These are phyloP conservation scores for Haberlea rhodopensis DNA, from an alignment of 257 asterid species.

Conservation along the genomic window DNA sequence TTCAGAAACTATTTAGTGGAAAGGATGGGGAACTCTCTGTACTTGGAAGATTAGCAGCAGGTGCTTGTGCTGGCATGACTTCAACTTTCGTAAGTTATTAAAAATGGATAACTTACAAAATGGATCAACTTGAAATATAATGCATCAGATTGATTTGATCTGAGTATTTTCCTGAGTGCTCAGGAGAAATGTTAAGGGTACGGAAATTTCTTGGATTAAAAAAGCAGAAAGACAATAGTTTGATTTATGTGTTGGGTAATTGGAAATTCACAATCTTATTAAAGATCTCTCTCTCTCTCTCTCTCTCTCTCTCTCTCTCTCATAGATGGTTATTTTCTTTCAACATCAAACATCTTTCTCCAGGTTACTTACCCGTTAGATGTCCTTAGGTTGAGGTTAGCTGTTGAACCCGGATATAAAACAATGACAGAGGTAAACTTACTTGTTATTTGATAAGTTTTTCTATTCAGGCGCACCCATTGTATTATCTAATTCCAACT, in stretches of 20 bases:
- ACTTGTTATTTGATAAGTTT: constrained; percentile 5
- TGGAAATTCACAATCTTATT: not conserved
- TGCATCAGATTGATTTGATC: not conserved
- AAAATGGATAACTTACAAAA: constrained; percentile 24
- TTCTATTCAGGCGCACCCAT: constrained; percentile 1
- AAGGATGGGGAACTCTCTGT: constrained; percentile 80
- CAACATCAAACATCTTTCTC: constrained; percentile 17
- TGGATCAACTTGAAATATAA: constrained; percentile 7
- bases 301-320: not conserved
- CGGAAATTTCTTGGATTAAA: not conserved
- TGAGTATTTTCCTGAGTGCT: not conserved
- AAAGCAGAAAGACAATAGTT: not conserved
- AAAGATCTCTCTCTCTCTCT: not conserved
- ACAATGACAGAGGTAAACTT: constrained; percentile 78
- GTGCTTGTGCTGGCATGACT: constrained; percentile 99
- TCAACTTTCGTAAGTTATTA: constrained; percentile 91
- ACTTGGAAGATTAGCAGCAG: constrained; percentile 93
- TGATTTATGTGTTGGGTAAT: not conserved
- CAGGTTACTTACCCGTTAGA: constrained; percentile 94
- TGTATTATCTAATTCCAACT: constrained; percentile 22
- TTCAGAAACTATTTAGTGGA: constrained; percentile 69
- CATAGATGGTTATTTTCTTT: not conserved
- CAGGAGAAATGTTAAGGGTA: not conserved
- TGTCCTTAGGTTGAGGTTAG: constrained; percentile 84
- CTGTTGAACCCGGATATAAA: constrained; percentile 83